phyloP scores from a whole-genome alignment of 768 basidiomycete species.

The Saitozyma podzolica region DNA sequence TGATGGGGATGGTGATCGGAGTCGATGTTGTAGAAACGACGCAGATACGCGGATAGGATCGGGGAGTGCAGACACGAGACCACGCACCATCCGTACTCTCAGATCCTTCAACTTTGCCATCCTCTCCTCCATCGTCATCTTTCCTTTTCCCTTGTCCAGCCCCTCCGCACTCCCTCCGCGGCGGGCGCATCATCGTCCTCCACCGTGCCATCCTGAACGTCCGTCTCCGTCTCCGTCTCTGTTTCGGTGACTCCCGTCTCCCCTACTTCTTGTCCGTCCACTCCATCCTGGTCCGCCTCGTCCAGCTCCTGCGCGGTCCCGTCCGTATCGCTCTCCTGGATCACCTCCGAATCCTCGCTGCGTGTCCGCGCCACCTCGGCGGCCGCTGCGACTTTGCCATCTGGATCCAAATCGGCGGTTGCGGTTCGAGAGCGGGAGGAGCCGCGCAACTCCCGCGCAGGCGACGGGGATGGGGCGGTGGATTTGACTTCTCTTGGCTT shows the following conservation, averaged over 20 bases:
- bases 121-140: conserved; percentile 65
- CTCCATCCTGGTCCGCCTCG: conserved; percentile 32
- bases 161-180: conserved; percentile 16
- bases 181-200: conserved; percentile 19
- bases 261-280: conserved; percentile 30
- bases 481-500: conserved; percentile 40
- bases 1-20: background rate
- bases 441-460: conserved; percentile 12
- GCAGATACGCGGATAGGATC: background rate
- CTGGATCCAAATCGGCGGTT: conserved; percentile 15
- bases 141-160: conserved; percentile 6
- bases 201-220: conserved; percentile 66
- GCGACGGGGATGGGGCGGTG: conserved; percentile 47
- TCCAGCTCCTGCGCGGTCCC: conserved; percentile 4
- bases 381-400: conserved; percentile 1
- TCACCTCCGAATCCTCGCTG: conserved; percentile 19
- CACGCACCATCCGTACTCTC: conserved; percentile 73
- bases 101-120: conserved; percentile 75
- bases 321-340: conserved; percentile 15
- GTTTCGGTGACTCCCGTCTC: conserved; percentile 14
- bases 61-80: conserved; percentile 5
- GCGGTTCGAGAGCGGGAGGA: conserved; percentile 4
- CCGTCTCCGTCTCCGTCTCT: conserved; percentile 10
- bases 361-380: conserved; percentile 12
- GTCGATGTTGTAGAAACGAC: background rate